A percentile compares a stretch with the other conserved stretches of the same genome.
Evolutionary conservation across 2,329 filamentous ascomycete species (phyloP).

Genomic region (Penicillium sumatraense): DNA sequence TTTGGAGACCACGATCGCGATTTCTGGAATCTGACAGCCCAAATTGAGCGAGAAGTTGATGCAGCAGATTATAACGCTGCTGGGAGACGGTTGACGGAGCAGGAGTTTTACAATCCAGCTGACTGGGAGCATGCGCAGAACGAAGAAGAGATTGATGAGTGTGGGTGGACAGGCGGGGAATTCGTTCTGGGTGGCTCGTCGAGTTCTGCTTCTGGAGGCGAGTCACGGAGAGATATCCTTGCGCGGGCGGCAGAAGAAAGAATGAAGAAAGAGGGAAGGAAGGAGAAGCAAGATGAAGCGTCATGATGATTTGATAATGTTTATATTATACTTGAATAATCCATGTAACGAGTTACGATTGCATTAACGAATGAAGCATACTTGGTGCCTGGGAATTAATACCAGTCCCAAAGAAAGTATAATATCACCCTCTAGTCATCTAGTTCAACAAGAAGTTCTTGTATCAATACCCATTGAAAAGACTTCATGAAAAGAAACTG

Average conservation of each 20-base stretch:
- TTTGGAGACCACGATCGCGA: constrained; percentile 79
- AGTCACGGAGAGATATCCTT: constrained; percentile 74
- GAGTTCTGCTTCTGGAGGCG: constrained; percentile 45
- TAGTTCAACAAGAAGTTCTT: no score
- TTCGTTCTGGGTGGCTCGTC: constrained; percentile 68
- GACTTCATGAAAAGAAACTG: no score
- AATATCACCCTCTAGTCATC: no score
- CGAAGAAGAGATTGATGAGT: constrained; percentile 67
- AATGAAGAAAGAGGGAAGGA: constrained; percentile 56
- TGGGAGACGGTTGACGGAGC: constrained; percentile 65
- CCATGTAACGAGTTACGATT: constrained; percentile 5
- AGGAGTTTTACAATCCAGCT: constrained; percentile 64
- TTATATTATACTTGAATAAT: constrained; percentile 4
- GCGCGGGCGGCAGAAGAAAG: constrained; percentile 75
- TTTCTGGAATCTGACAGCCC: constrained; percentile 87
- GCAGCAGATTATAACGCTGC: constrained; percentile 75
- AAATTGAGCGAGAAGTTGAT: constrained; percentile 87
- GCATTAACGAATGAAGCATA: no score
- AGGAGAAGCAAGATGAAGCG: constrained; percentile 34
- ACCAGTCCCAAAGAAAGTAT: no score
- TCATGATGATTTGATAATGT: constrained; percentile 6
- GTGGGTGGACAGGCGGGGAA: constrained; percentile 78
- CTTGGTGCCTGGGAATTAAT: no score
- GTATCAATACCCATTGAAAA: no score
- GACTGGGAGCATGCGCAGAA: constrained; percentile 55